Percentiles rank a stretch among this genome's conserved stretches.
Evolutionary conservation across 2,329 filamentous ascomycete species (phyloP).

Genomic region (Pseudogymnoascus sp.): DNA sequence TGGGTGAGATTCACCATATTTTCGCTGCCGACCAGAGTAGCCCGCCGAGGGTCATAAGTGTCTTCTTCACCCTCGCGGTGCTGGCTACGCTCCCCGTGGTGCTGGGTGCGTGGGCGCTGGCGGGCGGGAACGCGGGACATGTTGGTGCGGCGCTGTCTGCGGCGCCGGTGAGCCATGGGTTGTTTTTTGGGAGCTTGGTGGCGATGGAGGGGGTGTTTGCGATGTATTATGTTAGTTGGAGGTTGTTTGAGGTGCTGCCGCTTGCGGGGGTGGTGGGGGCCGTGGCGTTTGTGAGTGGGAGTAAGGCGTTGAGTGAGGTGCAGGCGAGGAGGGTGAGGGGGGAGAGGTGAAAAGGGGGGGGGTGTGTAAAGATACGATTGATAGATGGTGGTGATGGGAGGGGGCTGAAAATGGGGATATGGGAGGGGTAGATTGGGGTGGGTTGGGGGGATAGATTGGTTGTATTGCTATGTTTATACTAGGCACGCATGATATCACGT

Average conservation of each 20-base stretch:
- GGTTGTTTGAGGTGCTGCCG: slow-evolving; percentile 79
- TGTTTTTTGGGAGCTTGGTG: slow-evolving; percentile 82
- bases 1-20: slow-evolving; percentile 79
- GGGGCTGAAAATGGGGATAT: background rate
- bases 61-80: slow-evolving; percentile 68
- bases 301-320: slow-evolving; percentile 84
- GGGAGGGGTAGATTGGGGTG: background rate
- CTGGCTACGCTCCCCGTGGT: slow-evolving; percentile 65
- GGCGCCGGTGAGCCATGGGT: slow-evolving; percentile 69
- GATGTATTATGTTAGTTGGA: slow-evolving; percentile 89
- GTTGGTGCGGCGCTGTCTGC: slow-evolving; percentile 63
- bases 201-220: slow-evolving; percentile 89
- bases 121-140: slow-evolving; percentile 79
- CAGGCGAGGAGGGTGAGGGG: slow-evolving; percentile 79
- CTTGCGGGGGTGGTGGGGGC: slow-evolving; percentile 57
- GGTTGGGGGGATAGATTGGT: background rate
- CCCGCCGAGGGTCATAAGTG: slow-evolving; percentile 69
- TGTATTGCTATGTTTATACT: background rate
- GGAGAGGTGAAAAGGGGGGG: slow-evolving; percentile 32
- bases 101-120: slow-evolving; percentile 64
- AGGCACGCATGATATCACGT: background rate
- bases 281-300: slow-evolving; percentile 77
- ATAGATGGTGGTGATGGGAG: background rate
- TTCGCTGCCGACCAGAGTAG: slow-evolving; percentile 75
- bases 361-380: background rate